A percentile compares a stretch with the other conserved stretches of the same genome.
phyloP scores from a whole-genome alignment of 148 eudicot species.

The Polygonum aviculare region DNA sequence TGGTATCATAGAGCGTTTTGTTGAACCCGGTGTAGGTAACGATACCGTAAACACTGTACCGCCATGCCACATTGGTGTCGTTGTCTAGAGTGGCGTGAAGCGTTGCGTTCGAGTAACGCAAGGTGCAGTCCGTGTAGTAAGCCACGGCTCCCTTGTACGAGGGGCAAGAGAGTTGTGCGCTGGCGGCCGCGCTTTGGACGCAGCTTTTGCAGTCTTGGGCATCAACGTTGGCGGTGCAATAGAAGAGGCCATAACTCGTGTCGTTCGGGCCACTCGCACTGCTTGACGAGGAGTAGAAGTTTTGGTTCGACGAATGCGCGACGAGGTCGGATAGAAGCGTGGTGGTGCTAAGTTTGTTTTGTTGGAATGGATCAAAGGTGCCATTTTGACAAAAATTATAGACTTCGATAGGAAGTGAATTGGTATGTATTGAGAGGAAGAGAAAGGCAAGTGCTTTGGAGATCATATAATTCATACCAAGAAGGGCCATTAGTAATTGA shows the following conservation, averaged over 20 bases:
- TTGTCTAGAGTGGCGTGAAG: too few species aligned
- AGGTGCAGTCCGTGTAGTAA: neutral
- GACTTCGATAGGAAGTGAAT: neutral
- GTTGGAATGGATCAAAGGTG: neutral
- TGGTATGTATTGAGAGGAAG: neutral
- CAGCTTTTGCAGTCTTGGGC: neutral
- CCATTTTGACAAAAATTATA: neutral
- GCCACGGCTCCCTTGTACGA: neutral
- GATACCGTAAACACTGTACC: too few species aligned
- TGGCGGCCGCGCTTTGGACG: neutral
- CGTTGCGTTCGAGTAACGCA: neutral
- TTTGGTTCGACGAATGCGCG: neutral
- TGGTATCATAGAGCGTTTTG: too few species aligned
- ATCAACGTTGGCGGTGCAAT: neutral
- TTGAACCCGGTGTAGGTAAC: too few species aligned
- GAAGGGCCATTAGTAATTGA: too few species aligned
- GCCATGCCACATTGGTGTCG: too few species aligned
- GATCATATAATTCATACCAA: neutral
- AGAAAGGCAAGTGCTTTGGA: neutral
- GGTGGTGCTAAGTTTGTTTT: neutral
- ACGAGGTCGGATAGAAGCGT: slow-evolving; percentile 9
- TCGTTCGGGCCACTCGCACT: neutral
- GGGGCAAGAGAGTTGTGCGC: neutral
- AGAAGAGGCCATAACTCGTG: neutral
- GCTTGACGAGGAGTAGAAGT: neutral